Evolutionary conservation across 805 yeast species (phyloP).

Genomic region (Cyberlindnera bimundalis): DNA sequence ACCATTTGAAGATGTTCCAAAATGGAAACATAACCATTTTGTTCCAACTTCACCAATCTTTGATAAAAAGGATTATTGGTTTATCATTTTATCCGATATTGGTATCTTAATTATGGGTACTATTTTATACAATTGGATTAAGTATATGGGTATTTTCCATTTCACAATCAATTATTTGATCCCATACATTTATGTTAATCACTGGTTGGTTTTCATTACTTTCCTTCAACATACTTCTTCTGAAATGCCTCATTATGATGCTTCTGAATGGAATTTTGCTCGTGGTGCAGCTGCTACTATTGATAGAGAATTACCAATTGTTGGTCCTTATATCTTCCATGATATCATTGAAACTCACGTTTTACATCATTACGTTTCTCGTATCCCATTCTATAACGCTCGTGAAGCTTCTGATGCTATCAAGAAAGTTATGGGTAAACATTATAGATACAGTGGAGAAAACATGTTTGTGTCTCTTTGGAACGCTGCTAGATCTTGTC

Average conservation of each 20-base stretch:
- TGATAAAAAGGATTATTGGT: conserved; percentile 53
- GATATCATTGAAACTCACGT: conserved; percentile 91
- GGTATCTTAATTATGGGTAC: conserved; percentile 46
- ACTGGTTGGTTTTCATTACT: conserved; percentile 63
- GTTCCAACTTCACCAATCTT: conserved; percentile 54
- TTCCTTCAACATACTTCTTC: conserved; percentile 62
- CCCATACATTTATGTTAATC: conserved; percentile 59
- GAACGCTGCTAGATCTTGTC: conserved; percentile 61
- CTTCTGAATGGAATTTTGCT: conserved; percentile 57
- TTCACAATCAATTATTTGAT: conserved; percentile 52
- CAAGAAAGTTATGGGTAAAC: conserved; percentile 80
- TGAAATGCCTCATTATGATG: conserved; percentile 55
- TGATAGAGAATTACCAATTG: conserved; percentile 57
- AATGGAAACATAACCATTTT: conserved; percentile 46
- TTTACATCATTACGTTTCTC: conserved; percentile 76
- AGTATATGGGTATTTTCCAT: conserved; percentile 45
- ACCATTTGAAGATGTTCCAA: conserved; percentile 40
- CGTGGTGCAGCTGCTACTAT: conserved; percentile 66
- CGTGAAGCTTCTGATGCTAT: conserved; percentile 75
- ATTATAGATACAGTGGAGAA: conserved; percentile 60
- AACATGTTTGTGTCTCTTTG: conserved; percentile 57
- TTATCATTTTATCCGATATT: conserved; percentile 49
- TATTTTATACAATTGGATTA: conserved; percentile 50
- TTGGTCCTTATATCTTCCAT: conserved; percentile 73
- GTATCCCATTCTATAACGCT: conserved; percentile 86